Evolutionary conservation across 768 basidiomycete species (phyloP).

Genomic region (Filobasidium wieringae): DNA sequence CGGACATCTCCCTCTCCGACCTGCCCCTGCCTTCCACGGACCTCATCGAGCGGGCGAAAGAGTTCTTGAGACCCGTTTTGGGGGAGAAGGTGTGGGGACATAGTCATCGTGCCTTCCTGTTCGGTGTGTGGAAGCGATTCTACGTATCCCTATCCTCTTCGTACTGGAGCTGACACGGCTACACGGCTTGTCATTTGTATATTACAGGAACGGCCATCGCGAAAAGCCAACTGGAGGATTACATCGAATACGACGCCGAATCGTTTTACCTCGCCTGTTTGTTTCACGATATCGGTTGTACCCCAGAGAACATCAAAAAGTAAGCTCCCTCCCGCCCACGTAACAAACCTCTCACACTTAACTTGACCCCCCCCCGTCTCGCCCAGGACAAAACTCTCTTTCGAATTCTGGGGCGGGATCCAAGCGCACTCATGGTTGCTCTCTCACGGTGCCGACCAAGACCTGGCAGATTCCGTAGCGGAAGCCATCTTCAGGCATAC

Average conservation of each 20-base stretch:
- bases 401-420: conserved; percentile 51
- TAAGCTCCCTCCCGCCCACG: background rate
- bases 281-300: conserved; percentile 49
- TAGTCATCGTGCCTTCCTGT: conserved; percentile 46
- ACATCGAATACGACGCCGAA: conserved; percentile 44
- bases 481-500: conserved; percentile 43
- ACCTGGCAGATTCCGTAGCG: conserved; percentile 48
- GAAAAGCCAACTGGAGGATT: conserved; percentile 44
- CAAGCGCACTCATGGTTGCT: conserved; percentile 44
- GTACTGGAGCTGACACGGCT: too few species aligned
- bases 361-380: background rate
- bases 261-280: conserved; percentile 48
- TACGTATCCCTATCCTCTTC: too few species aligned
- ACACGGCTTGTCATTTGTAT: background rate
- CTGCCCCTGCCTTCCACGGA: conserved; percentile 43
- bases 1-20: conserved; percentile 37
- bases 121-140: conserved; percentile 38
- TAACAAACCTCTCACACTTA: background rate
- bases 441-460: conserved; percentile 43
- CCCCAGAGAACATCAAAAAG: conserved; percentile 16
- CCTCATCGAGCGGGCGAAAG: conserved; percentile 41
- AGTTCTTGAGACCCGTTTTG: conserved; percentile 43
- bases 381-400: conserved; percentile 48
- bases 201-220: conserved; percentile 45
- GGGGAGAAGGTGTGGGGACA: conserved; percentile 46